A percentile compares a stretch with the other conserved stretches of the same genome.
phyloP scores from a whole-genome alignment of 2,329 filamentous ascomycete species.

The Sphaerulina populicola region DNA sequence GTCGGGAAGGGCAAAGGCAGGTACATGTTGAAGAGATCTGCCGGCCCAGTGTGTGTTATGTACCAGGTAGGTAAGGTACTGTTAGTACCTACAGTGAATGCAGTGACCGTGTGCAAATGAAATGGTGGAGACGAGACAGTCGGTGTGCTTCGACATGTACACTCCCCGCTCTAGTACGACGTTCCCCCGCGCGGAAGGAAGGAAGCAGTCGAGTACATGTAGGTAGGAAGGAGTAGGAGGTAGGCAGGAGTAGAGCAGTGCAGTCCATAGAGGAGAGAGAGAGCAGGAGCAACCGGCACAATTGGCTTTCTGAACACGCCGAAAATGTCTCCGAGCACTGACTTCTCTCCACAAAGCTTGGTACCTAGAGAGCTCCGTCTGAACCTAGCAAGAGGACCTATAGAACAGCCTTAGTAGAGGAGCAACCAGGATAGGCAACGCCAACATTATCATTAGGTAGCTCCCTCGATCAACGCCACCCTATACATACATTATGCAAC shows the following conservation, averaged over 20 bases:
- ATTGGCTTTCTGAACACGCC: background rate
- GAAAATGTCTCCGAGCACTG: slow-evolving; percentile 4
- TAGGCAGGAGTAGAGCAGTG: background rate
- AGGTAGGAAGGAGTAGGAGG: background rate
- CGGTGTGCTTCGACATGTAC: background rate
- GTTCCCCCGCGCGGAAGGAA: background rate
- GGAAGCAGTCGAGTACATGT: no score
- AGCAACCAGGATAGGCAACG: no score
- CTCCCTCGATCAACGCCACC: no score
- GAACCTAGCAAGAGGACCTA: no score
- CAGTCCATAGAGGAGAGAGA: background rate
- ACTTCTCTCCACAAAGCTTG: no score
- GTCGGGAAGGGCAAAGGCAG: slow-evolving; percentile 1
- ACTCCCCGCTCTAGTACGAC: background rate
- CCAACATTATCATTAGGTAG: no score
- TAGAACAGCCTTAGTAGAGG: no score
- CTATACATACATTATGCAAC: no score
- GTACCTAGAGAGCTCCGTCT: no score
- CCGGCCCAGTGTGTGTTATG: background rate
- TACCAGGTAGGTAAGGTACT: background rate
- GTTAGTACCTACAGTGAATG: background rate
- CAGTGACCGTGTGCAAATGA: no score
- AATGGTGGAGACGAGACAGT: background rate
- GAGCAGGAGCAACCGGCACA: background rate
- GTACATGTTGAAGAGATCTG: slow-evolving; percentile 1